phyloP scores from a whole-genome alignment of 2,329 filamentous ascomycete genomes.

The Dendrostoma leiphaemia region DNA sequence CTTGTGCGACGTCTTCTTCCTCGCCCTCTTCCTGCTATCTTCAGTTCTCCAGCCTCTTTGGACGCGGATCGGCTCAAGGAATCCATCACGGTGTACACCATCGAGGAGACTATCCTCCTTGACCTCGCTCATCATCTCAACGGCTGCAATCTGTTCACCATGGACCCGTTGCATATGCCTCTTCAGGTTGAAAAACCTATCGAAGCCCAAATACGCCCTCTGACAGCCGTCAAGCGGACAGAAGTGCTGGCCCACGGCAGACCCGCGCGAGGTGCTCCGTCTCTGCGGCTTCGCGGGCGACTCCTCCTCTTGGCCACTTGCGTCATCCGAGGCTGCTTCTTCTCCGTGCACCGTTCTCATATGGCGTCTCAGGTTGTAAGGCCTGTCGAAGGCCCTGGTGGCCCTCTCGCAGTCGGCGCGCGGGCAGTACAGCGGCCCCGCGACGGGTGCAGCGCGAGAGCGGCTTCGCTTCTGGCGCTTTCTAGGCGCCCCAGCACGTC shows the following conservation, averaged over 20 bases:
- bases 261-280: constrained; percentile 19
- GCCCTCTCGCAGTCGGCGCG: constrained; percentile 34
- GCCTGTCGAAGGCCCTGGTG: constrained; percentile 34
- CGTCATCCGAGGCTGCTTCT: background rate
- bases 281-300: background rate
- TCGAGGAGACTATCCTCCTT: constrained; percentile 55
- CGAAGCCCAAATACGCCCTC: constrained; percentile 34
- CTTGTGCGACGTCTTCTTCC: background rate
- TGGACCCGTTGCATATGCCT: constrained; percentile 47
- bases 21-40: constrained; percentile 25
- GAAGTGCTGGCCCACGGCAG: constrained; percentile 25
- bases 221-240: constrained; percentile 37
- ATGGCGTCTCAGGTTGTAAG: constrained; percentile 39
- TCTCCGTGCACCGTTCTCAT: constrained; percentile 40
- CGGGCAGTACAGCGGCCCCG: constrained; percentile 32
- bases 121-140: constrained; percentile 28
- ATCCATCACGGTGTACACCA: constrained; percentile 67
- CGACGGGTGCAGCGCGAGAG: constrained; percentile 22
- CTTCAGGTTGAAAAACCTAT: constrained; percentile 31
- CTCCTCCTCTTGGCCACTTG: background rate
- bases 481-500: background rate
- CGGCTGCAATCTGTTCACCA: constrained; percentile 20
- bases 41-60: constrained; percentile 46
- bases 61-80: constrained; percentile 54
- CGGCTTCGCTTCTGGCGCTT: constrained; percentile 13